These are phyloP conservation scores for Triglochin maritima DNA, from an alignment of 106 monocot species.

Conservation along the genomic window DNA sequence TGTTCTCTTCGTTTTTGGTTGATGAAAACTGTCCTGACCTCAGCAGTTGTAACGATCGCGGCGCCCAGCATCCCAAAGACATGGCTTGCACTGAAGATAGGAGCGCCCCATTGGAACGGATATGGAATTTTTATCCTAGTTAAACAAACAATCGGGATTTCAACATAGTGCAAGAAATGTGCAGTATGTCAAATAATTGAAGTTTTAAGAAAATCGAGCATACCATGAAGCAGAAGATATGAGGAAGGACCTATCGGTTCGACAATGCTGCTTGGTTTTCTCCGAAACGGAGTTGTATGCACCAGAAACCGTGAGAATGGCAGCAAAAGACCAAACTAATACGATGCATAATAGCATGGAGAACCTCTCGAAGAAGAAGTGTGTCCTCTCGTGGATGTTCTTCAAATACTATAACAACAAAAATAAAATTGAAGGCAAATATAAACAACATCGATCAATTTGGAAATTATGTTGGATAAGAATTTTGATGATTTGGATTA, in stretches of 20 bases:
- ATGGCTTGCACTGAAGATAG: slow-evolving; percentile 73
- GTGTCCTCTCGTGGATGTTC: slow-evolving; percentile 22
- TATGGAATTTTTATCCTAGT: slow-evolving; percentile 73
- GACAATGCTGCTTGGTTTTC: slow-evolving; percentile 63
- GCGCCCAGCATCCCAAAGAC: slow-evolving; percentile 91
- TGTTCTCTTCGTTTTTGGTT: too few species aligned
- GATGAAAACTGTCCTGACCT: slow-evolving; percentile 28
- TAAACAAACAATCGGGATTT: neutral
- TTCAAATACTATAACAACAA: slow-evolving; percentile 45
- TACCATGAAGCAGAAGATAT: slow-evolving; percentile 82
- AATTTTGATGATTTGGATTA: neutral
- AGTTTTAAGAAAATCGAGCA: neutral
- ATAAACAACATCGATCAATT: too few species aligned
- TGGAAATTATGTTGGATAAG: too few species aligned
- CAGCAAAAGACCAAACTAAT: slow-evolving; percentile 79
- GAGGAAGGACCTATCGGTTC: slow-evolving; percentile 62
- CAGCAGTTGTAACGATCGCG: slow-evolving; percentile 59
- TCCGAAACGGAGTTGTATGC: slow-evolving; percentile 56
- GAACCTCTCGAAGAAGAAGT: slow-evolving; percentile 60
- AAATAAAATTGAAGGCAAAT: neutral
- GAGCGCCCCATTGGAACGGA: slow-evolving; percentile 92
- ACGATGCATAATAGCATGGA: slow-evolving; percentile 49
- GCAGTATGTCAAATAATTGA: too few species aligned
- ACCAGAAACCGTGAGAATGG: slow-evolving; percentile 68
- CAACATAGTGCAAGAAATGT: too few species aligned